phyloP scores from a whole-genome alignment of 176 grass and related monocot genomes.

The Zea luxurians region DNA sequence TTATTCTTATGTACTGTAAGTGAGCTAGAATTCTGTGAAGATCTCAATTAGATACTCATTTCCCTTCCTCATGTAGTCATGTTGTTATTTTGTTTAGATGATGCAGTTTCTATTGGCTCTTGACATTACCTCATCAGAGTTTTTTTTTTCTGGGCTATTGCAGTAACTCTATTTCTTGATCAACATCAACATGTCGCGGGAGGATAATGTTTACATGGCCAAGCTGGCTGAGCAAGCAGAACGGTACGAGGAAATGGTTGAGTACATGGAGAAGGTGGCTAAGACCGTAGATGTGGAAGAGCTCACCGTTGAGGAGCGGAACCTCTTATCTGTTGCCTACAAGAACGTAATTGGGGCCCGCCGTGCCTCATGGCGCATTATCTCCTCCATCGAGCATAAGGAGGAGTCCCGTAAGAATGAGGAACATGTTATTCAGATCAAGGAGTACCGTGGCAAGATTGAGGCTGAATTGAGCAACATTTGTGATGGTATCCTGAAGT shows the following conservation, averaged over 20 bases:
- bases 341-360: constrained; percentile 92
- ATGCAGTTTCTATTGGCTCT: neutral
- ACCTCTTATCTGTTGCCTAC: constrained; percentile 87
- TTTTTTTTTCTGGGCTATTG: neutral
- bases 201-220: constrained; percentile 90
- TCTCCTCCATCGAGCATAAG: constrained; percentile 90
- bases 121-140: neutral
- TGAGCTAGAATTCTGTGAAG: neutral
- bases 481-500: constrained; percentile 71
- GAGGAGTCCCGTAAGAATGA: constrained; percentile 81
- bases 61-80: neutral
- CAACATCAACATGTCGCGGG: constrained; percentile 51
- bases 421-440: constrained; percentile 64
- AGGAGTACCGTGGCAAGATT: constrained; percentile 80
- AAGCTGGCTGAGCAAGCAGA: constrained; percentile 83
- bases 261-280: constrained; percentile 91
- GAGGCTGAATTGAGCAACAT: constrained; percentile 80
- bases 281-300: constrained; percentile 75
- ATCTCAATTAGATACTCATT: neutral
- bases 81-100: neutral
- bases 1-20: neutral
- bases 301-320: constrained; percentile 86
- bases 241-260: constrained; percentile 86
- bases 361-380: constrained; percentile 86
- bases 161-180: constrained; percentile 20